A percentile compares a stretch with the other conserved stretches of the same genome.
These are phyloP conservation scores for Arthrobotrys iridis DNA, from an alignment of 2,329 filamentous ascomycete genomes.

Conservation along the genomic window DNA sequence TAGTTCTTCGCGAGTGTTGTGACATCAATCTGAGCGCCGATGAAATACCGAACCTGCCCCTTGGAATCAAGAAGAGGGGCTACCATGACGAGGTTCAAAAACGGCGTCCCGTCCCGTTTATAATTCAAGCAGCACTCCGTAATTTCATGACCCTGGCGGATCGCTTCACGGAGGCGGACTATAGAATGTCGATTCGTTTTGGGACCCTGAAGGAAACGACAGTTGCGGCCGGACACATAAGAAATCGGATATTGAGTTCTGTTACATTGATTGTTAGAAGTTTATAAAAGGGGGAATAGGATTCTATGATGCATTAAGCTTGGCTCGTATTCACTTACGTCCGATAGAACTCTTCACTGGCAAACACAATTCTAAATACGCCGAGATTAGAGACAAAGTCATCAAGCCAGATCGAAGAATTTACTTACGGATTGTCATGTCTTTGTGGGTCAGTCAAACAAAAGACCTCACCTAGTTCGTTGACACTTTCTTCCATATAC, in stretches of 20 bases:
- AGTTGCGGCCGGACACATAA: constrained; percentile 79
- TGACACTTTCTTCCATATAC: constrained; percentile 68
- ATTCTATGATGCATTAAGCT: constrained; percentile 60
- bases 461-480: constrained; percentile 79
- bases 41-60: constrained; percentile 74
- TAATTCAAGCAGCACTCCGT: constrained; percentile 81
- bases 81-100: constrained; percentile 81
- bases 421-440: constrained; percentile 69
- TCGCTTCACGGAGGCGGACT: constrained; percentile 70
- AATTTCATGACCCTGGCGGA: constrained; percentile 73
- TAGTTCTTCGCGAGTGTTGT: constrained; percentile 74
- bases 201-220: constrained; percentile 80
- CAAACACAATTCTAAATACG: constrained; percentile 32
- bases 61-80: constrained; percentile 75
- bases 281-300: no score
- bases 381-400: constrained; percentile 74
- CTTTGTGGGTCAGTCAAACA: constrained; percentile 79
- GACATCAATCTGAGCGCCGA: constrained; percentile 78
- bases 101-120: constrained; percentile 77
- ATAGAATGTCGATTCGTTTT: constrained; percentile 73
- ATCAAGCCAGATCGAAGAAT: constrained; percentile 59
- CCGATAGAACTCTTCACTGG: constrained; percentile 28
- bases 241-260: constrained; percentile 77
- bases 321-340: constrained; percentile 19
- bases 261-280: constrained; percentile 59